Evolutionary conservation across 768 basidiomycete genomes (phyloP), one percentile per base, ranked within the genome.

Genomic region (Cantharellus cinnabarinus): DNA sequence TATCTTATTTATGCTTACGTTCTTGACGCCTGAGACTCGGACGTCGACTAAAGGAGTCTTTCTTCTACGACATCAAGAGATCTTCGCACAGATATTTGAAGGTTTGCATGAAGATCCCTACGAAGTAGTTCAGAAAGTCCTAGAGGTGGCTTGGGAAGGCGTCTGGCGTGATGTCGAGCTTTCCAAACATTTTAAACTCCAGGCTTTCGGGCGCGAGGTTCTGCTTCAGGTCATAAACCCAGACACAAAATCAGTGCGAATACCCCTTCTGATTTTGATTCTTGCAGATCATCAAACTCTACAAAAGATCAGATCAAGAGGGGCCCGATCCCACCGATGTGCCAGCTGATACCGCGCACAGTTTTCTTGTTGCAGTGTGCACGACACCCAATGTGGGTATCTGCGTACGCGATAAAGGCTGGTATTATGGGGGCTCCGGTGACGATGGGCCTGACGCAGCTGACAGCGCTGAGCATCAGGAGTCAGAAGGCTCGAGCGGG

Each of bases 401-500:
- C 10, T 97, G 91, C 66, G 95, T 94, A 71, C 79, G 73, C 57
- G 89, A 93, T 65, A 76, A 79, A 4, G 91, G 91, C 2, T 97
- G 91, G 91, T 97, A 95, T 64, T 80, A 80, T 2, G 20, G 20
- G 20, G 20, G 80, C 87, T 2, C 82, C 83, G 62, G 72, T 70
- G 10, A 10, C 35, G 76, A 75, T 0, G 72, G 73, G 0, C 64
- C 65, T 4, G 34, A 65, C 1, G 64, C 64, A 4, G 70, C 70
- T 0, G 65, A 64, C 1, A 56, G 51, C 2, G 70, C 65, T 61
- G 66, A 65, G 59, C 72, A 68, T 64, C 64, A 29, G 20, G 20
- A 29, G 20, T 29, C 20, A 29, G 20, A 29, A 29, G 20, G 20
- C 20, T 29, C 20, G 20, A 29, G 20, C 1, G 20, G 70, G 71